Conservation (phyloP, 106 monocot species). For the Hemerocallis citrina region DNA sequence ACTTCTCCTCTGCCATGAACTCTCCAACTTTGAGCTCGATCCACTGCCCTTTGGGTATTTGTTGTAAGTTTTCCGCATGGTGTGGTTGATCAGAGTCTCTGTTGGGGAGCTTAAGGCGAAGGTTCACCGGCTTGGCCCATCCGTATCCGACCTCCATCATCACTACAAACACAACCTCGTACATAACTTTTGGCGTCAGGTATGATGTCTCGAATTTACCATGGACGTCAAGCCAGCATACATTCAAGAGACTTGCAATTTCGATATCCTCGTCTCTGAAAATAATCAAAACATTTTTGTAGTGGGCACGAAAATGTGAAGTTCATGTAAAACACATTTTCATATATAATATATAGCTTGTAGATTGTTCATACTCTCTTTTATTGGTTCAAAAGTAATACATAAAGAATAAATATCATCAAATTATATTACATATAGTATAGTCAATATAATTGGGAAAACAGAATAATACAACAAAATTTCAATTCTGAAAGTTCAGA, state of each 20-base stretch:
- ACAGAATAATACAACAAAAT: too few relatives aligned
- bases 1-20: conserved; percentile 5
- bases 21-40: conserved; percentile 28
- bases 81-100: conserved; percentile 2
- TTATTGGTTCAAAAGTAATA: too few relatives aligned
- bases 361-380: too few relatives aligned
- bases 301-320: neutral
- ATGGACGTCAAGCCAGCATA: conserved; percentile 66
- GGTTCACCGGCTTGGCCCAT: conserved; percentile 39
- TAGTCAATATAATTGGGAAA: too few relatives aligned
- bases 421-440: too few relatives aligned
- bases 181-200: conserved; percentile 38
- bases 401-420: too few relatives aligned
- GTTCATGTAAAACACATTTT: too few relatives aligned
- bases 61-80: conserved; percentile 20
- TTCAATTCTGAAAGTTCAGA: too few relatives aligned
- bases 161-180: conserved; percentile 45
- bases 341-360: too few relatives aligned
- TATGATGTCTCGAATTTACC: conserved; percentile 23
- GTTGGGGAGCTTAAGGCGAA: conserved; percentile 19
- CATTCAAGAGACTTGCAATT: conserved; percentile 21
- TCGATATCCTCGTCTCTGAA: conserved; percentile 26
- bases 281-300: neutral
- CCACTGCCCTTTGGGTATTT: conserved; percentile 27
- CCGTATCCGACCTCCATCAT: conserved; percentile 30